Evolutionary conservation across 108 stramenopile genomes (phyloP), one percentile per base, ranked within the genome.

Genomic region (Epithemia pelagica): DNA sequence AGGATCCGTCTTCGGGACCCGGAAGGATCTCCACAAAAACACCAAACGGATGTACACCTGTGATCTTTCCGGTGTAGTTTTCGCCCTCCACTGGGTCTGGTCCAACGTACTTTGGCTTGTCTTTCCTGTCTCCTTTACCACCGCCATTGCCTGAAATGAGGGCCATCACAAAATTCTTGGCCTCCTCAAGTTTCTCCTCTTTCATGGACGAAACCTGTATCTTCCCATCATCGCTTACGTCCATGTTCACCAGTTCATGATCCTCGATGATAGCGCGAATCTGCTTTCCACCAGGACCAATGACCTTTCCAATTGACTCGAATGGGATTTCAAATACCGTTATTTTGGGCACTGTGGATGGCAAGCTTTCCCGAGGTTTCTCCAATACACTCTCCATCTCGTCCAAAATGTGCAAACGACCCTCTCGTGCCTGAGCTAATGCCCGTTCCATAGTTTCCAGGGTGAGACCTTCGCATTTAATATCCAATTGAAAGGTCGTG

Each of bases 401-500:
- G 32, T 75, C 82, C 51, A 94, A 65, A 37, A 94, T 85, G 62
- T 90, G 89, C 24, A 90, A 66, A 53, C 92, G 62, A 2, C 87
- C 92, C 24, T 67, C 71, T 37, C 71, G 80, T 26, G 92, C 89
- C 68, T 95, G 94, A 59, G 83, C 89, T 18, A 96, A 72, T n/a
- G 94, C 96, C 10, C 75, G 66, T 26, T 80, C 62, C 77, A 96
- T 89, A n/a, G 86, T 87, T 26, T 78, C 72, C 25, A 92, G 54
- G 8, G 88, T 92, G 23, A 95, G 66, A 62, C 84, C 91, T 61
- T 90, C 86, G 62, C 91, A 90, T 72, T 97, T 97, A 77, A 95
- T 92, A 74, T 97, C 96, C 33, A 97, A 73, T 68, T 97, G 96
- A 58, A 97, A 96, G n/a, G 88, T 81, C 30, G 85, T 85, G 58